phyloP scores from a whole-genome alignment of 2,329 filamentous ascomycete genomes.

The Fusarium torreyae region DNA sequence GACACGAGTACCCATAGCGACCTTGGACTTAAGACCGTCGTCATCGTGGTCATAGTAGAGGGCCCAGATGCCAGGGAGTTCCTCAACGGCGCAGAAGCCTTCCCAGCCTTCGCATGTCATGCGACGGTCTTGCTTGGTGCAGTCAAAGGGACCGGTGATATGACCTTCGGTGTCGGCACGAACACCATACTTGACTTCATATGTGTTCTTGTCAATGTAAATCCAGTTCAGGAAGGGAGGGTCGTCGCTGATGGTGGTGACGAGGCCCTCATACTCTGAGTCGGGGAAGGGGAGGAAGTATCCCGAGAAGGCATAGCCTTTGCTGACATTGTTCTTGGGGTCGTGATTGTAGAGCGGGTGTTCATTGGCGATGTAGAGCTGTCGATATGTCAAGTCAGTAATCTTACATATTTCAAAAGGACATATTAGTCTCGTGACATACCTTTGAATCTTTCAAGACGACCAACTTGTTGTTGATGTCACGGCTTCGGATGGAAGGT shows the following conservation, averaged over 20 bases:
- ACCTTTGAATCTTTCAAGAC: conserved; percentile 62
- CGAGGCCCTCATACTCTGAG: conserved; percentile 61
- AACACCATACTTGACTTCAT: conserved; percentile 63
- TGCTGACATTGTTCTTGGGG: conserved; percentile 61
- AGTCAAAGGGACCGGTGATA: conserved; percentile 65
- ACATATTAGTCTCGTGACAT: neutral
- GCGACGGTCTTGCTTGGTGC: conserved; percentile 66
- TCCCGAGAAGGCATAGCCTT: conserved; percentile 68
- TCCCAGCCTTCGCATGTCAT: conserved; percentile 66
- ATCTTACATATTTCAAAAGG: neutral
- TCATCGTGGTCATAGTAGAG: conserved; percentile 65
- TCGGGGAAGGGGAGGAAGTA: conserved; percentile 73
- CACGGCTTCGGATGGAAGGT: conserved; percentile 60
- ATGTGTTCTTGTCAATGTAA: conserved; percentile 62
- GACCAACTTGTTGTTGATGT: conserved; percentile 62
- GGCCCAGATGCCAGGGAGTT: conserved; percentile 60
- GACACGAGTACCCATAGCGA: conserved; percentile 63
- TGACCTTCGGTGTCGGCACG: conserved; percentile 60
- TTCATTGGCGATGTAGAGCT: conserved; percentile 52
- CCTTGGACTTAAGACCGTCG: conserved; percentile 61
- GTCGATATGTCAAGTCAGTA: conserved; percentile 3
- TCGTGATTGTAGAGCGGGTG: conserved; percentile 48
- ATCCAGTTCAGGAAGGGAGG: conserved; percentile 68
- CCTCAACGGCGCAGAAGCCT: conserved; percentile 64
- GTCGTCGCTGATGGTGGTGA: conserved; percentile 64